Base-by-base conservation (phyloP, 352 stramenopile genomes). In the Pythium dissotocum region DNA sequence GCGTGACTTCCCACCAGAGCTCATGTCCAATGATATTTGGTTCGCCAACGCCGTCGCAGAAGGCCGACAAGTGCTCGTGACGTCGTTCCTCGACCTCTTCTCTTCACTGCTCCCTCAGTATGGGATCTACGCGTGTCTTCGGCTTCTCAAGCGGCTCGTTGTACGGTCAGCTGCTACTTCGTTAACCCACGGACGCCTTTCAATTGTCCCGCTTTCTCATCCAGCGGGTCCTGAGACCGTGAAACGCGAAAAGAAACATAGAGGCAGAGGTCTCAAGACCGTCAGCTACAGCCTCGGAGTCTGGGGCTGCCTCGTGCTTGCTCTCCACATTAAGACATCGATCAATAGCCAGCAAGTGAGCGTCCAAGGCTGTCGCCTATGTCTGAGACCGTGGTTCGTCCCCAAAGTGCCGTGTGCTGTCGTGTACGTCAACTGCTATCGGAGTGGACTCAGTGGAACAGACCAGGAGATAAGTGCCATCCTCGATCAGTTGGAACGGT, bases 361-460 rank as follows among this genome's bases (percentile, higher is more conserved):
- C 28, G n/a, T 42, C 36, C 51, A 35, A 16, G 51, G 51, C 6
- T 67, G 61, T 36, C 28, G 40, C 10, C 61, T 67, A 12, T 56
- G 56, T 49, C 21, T 52, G 18, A 13, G 38, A 38, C 35, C 61
- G 53, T 67, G 61, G 61, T 49, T 67, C 26, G 16, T 28, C 24
- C 24, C 48, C 28, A 67, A 67, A 21, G 42, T 33, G 24, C 54
- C 62, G 13, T 69, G 62, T 44, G 54, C 30, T 5, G 62, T 69
- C 21, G 5, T 44, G 26, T 35, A 62, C 33, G 36, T 69, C 35
- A 69, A 62, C 62, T 69, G 62, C 62, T 62, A 69, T 49, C 62
- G 62, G 6, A 52, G 56, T 18, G 62, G 46, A 18, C 35, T 62
- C 42, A 49, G 6, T 16, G 62, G 62, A 1, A 24, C 30, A 5